Evolutionary conservation across 768 basidiomycete genomes (phyloP).

Genomic region (Termitomyces sp.): DNA sequence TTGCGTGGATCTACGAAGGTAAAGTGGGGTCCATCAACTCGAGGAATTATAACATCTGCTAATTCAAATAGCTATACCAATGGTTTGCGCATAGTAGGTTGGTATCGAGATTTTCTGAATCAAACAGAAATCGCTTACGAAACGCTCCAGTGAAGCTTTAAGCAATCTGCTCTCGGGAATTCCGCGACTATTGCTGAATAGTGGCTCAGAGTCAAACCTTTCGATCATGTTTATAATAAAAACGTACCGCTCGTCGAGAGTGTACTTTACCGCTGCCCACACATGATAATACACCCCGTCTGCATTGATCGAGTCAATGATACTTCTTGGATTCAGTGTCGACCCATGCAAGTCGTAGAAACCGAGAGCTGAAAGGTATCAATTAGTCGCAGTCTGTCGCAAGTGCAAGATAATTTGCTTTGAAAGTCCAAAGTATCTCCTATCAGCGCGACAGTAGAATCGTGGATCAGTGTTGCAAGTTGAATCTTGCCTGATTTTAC

Average conservation of each 20-base stretch:
- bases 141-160: slow-evolving; percentile 18
- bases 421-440: slow-evolving; percentile 38
- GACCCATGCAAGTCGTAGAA: slow-evolving; percentile 22
- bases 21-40: slow-evolving; percentile 41
- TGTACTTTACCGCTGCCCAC: slow-evolving; percentile 25
- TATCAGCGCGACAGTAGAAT: slow-evolving; percentile 28
- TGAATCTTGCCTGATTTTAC: background rate
- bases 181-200: slow-evolving; percentile 6
- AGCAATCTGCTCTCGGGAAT: slow-evolving; percentile 8
- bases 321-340: slow-evolving; percentile 16
- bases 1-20: slow-evolving; percentile 46
- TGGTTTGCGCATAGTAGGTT: background rate
- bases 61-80: slow-evolving; percentile 43
- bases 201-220: background rate
- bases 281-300: slow-evolving; percentile 21
- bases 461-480: slow-evolving; percentile 13
- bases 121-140: slow-evolving; percentile 17
- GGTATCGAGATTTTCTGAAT: background rate
- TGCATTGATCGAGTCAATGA: slow-evolving; percentile 13
- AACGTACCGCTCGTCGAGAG: slow-evolving; percentile 17
- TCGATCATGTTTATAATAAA: background rate
- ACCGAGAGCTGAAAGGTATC: slow-evolving; percentile 13
- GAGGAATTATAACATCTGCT: slow-evolving; percentile 35
- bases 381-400: background rate
- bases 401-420: slow-evolving; percentile 25